These are phyloP conservation scores for Emericellopsis atlantica DNA, from an alignment of 2,329 filamentous ascomycete species.

Conservation along the genomic window DNA sequence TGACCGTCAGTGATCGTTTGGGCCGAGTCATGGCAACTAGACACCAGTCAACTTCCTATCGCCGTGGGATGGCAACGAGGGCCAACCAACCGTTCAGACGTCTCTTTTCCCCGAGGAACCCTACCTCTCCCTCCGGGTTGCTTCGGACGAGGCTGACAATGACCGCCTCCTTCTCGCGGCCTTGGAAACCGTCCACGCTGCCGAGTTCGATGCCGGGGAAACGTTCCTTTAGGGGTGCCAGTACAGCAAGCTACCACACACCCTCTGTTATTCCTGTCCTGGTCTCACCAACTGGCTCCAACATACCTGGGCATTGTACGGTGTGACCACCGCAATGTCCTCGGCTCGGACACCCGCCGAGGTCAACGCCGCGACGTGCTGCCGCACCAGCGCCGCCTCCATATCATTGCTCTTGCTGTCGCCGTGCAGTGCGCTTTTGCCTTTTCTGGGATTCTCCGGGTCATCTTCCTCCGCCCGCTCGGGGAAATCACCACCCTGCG, in stretches of 20 bases:
- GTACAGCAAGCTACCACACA: constrained; percentile 50
- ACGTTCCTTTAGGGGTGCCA: constrained; percentile 68
- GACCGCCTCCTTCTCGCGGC: constrained; percentile 91
- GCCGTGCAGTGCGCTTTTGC: constrained; percentile 29
- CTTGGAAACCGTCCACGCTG: constrained; percentile 94
- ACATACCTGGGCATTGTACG: constrained; percentile 80
- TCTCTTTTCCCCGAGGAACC: constrained; percentile 85
- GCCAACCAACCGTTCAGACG: constrained; percentile 70
- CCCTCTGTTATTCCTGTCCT: constrained; percentile 2
- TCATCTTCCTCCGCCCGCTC: constrained; percentile 70
- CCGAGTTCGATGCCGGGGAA: constrained; percentile 87
- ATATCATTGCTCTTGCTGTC: constrained; percentile 83
- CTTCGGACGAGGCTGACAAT: constrained; percentile 90
- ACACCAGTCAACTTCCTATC: background rate
- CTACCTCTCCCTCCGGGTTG: constrained; percentile 76
- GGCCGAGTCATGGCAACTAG: constrained; percentile 93
- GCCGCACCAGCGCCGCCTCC: constrained; percentile 69
- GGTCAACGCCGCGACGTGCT: constrained; percentile 68
- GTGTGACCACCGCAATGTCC: constrained; percentile 88
- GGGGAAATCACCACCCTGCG: constrained; percentile 84
- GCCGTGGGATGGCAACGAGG: background rate
- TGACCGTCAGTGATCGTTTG: constrained; percentile 76
- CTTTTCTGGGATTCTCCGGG: constrained; percentile 28
- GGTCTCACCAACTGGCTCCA: background rate
- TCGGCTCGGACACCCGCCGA: constrained; percentile 65